phyloP scores from a whole-genome alignment of 2,329 filamentous ascomycete genomes.

The Curvularia verruculosa region DNA sequence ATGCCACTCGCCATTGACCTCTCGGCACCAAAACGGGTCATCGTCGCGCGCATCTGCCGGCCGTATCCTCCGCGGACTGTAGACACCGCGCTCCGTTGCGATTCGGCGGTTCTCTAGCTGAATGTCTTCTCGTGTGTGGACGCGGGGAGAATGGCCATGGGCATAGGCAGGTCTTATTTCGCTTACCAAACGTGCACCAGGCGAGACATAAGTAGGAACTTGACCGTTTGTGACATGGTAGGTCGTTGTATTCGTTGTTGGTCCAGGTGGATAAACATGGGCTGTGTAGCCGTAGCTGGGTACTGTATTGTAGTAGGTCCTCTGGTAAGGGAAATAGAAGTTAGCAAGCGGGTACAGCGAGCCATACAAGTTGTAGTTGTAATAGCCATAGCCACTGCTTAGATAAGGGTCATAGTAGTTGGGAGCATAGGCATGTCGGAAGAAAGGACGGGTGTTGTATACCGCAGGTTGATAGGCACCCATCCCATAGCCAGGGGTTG shows the following conservation, averaged over 20 bases:
- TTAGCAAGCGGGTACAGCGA: slow-evolving; percentile 45
- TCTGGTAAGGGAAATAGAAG: slow-evolving; percentile 43
- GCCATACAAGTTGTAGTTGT: slow-evolving; percentile 33
- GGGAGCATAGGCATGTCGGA: slow-evolving; percentile 25
- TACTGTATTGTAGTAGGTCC: slow-evolving; percentile 36
- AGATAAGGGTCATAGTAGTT: slow-evolving; percentile 22
- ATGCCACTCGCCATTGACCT: slow-evolving; percentile 46
- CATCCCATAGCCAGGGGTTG: slow-evolving; percentile 17
- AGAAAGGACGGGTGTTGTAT: slow-evolving; percentile 31
- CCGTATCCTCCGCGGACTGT: slow-evolving; percentile 38
- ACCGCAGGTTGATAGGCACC: slow-evolving; percentile 33
- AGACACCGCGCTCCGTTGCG: slow-evolving; percentile 42
- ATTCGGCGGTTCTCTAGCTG: slow-evolving; percentile 39
- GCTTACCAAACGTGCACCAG: slow-evolving; percentile 11
- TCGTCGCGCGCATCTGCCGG: slow-evolving; percentile 43
- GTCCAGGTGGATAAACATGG: slow-evolving; percentile 33
- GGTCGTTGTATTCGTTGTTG: slow-evolving; percentile 31
- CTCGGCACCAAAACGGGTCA: slow-evolving; percentile 48
- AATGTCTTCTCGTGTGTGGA: slow-evolving; percentile 32
- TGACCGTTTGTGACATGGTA: slow-evolving; percentile 36
- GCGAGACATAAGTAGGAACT: slow-evolving; percentile 10
- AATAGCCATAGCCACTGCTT: slow-evolving; percentile 32
- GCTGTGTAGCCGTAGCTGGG: slow-evolving; percentile 32
- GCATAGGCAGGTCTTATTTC: slow-evolving; percentile 22
- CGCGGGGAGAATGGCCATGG: slow-evolving; percentile 11